Conservation (phyloP, 345 rosid species). For the Trapa bicornis region DNA sequence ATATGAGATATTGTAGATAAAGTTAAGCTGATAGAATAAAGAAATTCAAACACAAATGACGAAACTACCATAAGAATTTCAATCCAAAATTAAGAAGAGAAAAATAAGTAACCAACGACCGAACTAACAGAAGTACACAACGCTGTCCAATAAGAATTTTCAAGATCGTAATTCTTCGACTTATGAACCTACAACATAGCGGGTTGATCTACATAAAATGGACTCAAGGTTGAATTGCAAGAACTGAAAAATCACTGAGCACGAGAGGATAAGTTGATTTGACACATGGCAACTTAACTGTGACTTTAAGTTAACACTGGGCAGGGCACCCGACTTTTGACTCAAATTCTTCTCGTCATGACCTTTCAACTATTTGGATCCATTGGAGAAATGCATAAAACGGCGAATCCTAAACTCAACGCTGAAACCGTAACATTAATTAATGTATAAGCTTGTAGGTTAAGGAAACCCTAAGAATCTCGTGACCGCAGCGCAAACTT, state of each 20-base stretch:
- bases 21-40: background rate
- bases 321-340: background rate
- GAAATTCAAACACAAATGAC: background rate
- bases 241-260: background rate
- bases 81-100: background rate
- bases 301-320: background rate
- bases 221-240: background rate
- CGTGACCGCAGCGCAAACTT: background rate
- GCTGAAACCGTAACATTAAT: background rate
- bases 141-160: background rate
- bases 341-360: background rate
- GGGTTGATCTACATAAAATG: too few relatives aligned
- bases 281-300: background rate
- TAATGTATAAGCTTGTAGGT: background rate
- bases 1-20: background rate
- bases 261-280: background rate
- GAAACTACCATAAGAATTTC: background rate
- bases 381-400: background rate
- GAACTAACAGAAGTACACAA: background rate
- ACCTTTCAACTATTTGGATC: background rate
- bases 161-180: background rate
- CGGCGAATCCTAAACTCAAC: background rate
- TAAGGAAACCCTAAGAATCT: conserved; percentile 5
- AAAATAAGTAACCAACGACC: background rate
- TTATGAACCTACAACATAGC: background rate